Conservation (phyloP, 2,329 filamentous ascomycete genomes). For the Penicillium sp. region DNA sequence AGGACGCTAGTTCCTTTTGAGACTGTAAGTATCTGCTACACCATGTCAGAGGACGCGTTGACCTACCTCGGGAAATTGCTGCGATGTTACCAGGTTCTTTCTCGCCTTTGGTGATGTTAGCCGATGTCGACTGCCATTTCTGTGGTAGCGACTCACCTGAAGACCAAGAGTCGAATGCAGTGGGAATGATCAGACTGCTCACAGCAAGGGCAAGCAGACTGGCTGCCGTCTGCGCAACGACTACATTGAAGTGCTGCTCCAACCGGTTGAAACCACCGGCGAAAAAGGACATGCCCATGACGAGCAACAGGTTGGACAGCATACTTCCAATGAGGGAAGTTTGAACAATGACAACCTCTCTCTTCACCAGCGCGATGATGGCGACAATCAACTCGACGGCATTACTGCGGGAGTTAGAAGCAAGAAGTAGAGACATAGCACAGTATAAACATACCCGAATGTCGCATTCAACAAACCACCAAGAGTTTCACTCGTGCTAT, state of each 20-base stretch:
- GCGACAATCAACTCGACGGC: conserved; percentile 86
- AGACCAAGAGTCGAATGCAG: conserved; percentile 65
- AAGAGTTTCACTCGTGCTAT: conserved; percentile 68
- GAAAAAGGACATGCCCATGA: conserved; percentile 90
- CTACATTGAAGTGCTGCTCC: conserved; percentile 87
- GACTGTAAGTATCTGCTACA: background rate
- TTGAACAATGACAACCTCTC: conserved; percentile 78
- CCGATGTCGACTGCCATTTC: background rate
- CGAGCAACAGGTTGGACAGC: conserved; percentile 80
- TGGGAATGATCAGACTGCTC: conserved; percentile 79
- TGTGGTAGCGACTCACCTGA: conserved; percentile 22
- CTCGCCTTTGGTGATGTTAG: background rate
- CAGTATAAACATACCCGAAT: conserved; percentile 54
- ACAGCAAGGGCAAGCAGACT: conserved; percentile 74
- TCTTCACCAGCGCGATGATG: conserved; percentile 69
- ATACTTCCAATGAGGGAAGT: conserved; percentile 90
- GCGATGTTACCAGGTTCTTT: conserved; percentile 13
- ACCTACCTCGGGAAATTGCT: conserved; percentile 28
- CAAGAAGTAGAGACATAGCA: background rate
- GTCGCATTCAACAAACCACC: conserved; percentile 85
- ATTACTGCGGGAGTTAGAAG: conserved; percentile 48
- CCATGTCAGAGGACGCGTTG: background rate
- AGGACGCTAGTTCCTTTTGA: conserved; percentile 58
- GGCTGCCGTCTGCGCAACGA: conserved; percentile 82
- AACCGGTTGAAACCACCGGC: conserved; percentile 70